Evolutionary conservation across 140 eudicot species (phyloP), one percentile per base, ranked within the genome.

Genomic region (Senecio squalidus): DNA sequence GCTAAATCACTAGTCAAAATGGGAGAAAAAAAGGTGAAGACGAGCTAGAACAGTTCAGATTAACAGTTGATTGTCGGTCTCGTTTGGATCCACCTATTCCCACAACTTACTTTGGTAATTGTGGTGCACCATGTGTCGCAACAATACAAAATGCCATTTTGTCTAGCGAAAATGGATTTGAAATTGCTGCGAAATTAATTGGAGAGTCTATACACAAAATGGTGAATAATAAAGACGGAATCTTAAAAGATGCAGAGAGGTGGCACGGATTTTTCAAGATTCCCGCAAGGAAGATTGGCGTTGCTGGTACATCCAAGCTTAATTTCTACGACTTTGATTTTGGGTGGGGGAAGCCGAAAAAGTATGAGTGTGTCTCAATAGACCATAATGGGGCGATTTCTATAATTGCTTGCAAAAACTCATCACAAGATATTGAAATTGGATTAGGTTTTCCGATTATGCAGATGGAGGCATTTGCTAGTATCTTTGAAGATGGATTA

Each of bases 151-250:
- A 39, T 25, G 64, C 20, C 0, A 11, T 49, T 56, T 46, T 80
- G 43, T 45, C 25, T 17, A 72, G 67, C 1, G 60, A 67, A 13
- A 75, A 67, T 1, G 86, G 86, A 20, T 56, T 80, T 14, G 8
- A 56, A 2, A 24, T 10, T 0, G 86, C 82, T 9, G 60, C 22
- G 21, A 55, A 61, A 29, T 7, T 51, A 20, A 26, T 80, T 0
- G 76, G 79, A 4, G 51, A 60, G 31, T 74, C 62, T 4, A 56
- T 80, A 26, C 21, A 16, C 14, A 64, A 36, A 4, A 38, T 40
- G 30, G 43, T 70, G 58, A 46, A 70, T 6, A 66, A 66, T 26
- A 56, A 67, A 8, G 67, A 67, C 2, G 76, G 73, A 13, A 45
- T 71, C 20, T 46, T 71, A 23, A 46, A 63, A 6, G 76, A 67